Evolutionary conservation across 495 filamentous ascomycete genomes (phyloP).

Genomic region (Aspergillus conjunctus): DNA sequence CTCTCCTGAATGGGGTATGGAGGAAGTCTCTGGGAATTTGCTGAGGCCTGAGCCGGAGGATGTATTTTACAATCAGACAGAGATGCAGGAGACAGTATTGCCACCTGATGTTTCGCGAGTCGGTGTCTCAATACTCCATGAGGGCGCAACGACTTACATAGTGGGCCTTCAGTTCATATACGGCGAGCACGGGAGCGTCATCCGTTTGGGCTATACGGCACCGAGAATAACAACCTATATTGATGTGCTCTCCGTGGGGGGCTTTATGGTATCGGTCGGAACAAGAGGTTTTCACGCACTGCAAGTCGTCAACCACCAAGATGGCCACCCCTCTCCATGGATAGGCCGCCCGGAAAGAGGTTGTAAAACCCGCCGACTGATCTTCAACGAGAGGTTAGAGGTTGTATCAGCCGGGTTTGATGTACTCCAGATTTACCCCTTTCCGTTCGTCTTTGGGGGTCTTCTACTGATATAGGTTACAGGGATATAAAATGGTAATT

Average conservation of each 20-base stretch:
- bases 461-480: not conserved
- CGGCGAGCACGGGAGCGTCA: not conserved
- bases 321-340: not conserved
- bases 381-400: not conserved
- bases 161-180: not conserved
- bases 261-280: not conserved
- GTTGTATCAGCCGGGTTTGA: not conserved
- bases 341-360: not conserved
- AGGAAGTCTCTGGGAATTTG: not conserved
- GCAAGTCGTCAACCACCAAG: not conserved
- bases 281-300: not conserved
- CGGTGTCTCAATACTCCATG: not conserved
- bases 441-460: not conserved
- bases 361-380: not conserved
- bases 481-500: not conserved
- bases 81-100: not conserved
- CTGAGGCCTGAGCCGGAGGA: not conserved
- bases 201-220: not conserved
- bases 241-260: not conserved
- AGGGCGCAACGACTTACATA: constrained; percentile 1
- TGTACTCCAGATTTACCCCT: not conserved
- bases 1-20: not conserved
- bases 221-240: not conserved
- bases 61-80: no score
- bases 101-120: not conserved